Percentiles rank a stretch among this genome's conserved stretches.
These are phyloP conservation scores for Zymoseptoria pseudotritici DNA, from an alignment of 2,329 filamentous ascomycete genomes.

Conservation along the genomic window DNA sequence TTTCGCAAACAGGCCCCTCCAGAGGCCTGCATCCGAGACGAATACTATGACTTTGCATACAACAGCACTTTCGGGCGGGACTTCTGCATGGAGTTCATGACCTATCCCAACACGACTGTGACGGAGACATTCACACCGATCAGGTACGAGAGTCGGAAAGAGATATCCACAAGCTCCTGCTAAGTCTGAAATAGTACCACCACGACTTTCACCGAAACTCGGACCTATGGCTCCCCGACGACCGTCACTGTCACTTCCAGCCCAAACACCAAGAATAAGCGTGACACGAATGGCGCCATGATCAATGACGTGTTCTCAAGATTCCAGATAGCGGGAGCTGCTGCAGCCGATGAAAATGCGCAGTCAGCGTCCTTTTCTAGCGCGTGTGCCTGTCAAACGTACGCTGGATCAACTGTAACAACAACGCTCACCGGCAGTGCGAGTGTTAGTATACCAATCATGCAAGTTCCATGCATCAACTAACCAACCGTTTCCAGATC, in stretches of 20 bases:
- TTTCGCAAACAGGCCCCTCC: conserved; percentile 15
- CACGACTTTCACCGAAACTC: conserved; percentile 17
- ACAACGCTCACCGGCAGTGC: conserved; percentile 22
- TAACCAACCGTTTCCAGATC: background rate
- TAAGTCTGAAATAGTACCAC: conserved; percentile 1
- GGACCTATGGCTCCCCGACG: conserved; percentile 10
- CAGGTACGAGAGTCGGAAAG: conserved; percentile 17
- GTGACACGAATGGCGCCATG: conserved; percentile 3
- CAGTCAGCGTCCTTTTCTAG: conserved; percentile 24
- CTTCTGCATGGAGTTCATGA: conserved; percentile 21
- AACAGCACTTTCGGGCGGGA: conserved; percentile 17
- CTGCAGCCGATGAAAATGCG: background rate
- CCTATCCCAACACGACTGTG: conserved; percentile 21
- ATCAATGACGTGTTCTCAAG: conserved; percentile 8
- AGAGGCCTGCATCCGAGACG: conserved; percentile 16
- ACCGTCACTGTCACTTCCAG: conserved; percentile 21
- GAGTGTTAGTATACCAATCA: conserved; percentile 9
- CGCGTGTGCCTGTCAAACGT: conserved; percentile 27
- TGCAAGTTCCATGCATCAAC: background rate
- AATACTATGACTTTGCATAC: conserved; percentile 21
- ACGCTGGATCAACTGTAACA: conserved; percentile 19
- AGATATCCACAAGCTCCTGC: background rate
- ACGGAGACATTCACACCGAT: conserved; percentile 24
- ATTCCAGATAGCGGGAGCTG: conserved; percentile 11
- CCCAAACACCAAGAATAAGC: background rate